Evolutionary conservation across 768 basidiomycete species (phyloP).

Genomic region (Mycena pura): DNA sequence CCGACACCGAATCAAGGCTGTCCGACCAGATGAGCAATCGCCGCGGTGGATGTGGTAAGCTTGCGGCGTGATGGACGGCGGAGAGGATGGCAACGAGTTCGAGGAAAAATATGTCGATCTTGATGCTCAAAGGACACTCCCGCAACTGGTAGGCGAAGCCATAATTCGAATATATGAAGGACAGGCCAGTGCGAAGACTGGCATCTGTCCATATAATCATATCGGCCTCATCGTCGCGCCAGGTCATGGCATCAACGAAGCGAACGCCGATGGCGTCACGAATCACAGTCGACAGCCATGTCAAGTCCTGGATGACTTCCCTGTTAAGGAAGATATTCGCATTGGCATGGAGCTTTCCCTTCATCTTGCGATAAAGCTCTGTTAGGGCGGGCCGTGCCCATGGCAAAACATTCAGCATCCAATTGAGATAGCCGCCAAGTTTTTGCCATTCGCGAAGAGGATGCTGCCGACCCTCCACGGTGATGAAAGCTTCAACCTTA

Average conservation of each 20-base stretch:
- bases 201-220: conserved; percentile 33
- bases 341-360: background rate
- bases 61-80: conserved; percentile 24
- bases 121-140: background rate
- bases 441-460: background rate
- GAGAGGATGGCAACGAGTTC: conserved; percentile 32
- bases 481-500: background rate
- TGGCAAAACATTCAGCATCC: conserved; percentile 22
- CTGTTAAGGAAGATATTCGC: conserved; percentile 2
- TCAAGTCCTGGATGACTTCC: background rate
- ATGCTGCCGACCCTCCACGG: background rate
- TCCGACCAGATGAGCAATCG: conserved; percentile 27
- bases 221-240: conserved; percentile 27
- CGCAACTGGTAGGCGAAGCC: conserved; percentile 26
- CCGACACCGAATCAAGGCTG: conserved; percentile 27
- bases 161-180: background rate
- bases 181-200: background rate
- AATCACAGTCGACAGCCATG: background rate
- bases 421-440: conserved; percentile 20
- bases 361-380: conserved; percentile 21
- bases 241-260: conserved; percentile 21
- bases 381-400: conserved; percentile 20
- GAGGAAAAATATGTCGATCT: conserved; percentile 34
- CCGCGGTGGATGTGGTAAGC: conserved; percentile 19
- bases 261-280: conserved; percentile 16